These are phyloP conservation scores for Yarrowia hollandica DNA, from an alignment of 805 yeast species.

Conservation along the genomic window DNA sequence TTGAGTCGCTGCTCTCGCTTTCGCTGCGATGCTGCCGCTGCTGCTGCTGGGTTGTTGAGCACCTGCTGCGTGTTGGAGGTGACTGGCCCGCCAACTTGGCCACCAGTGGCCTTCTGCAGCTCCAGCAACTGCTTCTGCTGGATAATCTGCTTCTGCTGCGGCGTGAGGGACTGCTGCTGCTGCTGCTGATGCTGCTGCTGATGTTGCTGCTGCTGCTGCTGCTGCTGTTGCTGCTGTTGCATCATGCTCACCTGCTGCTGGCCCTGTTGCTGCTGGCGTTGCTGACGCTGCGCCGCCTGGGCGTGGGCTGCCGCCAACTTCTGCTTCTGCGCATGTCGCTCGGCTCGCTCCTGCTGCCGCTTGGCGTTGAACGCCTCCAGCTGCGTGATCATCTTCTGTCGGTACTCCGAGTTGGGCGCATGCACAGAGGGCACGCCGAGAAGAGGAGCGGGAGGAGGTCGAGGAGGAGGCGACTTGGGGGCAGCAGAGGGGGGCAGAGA, in stretches of 20 bases:
- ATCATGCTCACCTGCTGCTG: conserved; percentile 36
- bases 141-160: conserved; percentile 29
- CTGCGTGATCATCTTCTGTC: conserved; percentile 26
- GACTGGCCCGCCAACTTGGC: conserved; percentile 35
- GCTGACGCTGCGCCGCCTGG: conserved; percentile 29
- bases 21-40: conserved; percentile 36
- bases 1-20: conserved; percentile 78
- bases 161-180: conserved; percentile 32
- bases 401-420: conserved; percentile 31
- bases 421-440: conserved; percentile 42
- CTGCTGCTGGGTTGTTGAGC: conserved; percentile 31
- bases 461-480: conserved; percentile 42
- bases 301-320: conserved; percentile 31
- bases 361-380: conserved; percentile 26
- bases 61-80: conserved; percentile 27
- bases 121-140: conserved; percentile 37
- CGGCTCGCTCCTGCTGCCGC: conserved; percentile 27
- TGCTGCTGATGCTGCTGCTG: conserved; percentile 35
- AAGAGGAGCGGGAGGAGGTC: conserved; percentile 49
- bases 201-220: conserved; percentile 34
- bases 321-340: conserved; percentile 30
- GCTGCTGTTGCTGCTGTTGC: conserved; percentile 43
- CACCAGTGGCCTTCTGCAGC: conserved; percentile 37
- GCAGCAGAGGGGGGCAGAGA: conserved; percentile 1
- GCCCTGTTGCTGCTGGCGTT: conserved; percentile 45